Base-by-base conservation (phyloP, 179 eudicot genomes). In the Drosera spatulata region DNA sequence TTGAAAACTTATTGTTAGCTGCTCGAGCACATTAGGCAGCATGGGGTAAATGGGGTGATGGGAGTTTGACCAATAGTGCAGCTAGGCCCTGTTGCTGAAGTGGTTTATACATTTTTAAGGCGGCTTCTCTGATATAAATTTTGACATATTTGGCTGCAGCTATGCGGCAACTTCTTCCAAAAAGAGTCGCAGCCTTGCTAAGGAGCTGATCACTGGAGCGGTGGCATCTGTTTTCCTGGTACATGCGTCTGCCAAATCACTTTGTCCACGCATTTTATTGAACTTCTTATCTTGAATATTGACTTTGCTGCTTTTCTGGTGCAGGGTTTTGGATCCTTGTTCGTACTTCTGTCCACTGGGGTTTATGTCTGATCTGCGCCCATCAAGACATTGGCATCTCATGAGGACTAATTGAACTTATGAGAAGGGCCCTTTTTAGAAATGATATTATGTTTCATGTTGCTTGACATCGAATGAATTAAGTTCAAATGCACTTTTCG, bases 241-340 rank as follows among this genome's bases (percentile, higher is more conserved):
- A 78, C 15, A 69, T 38, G 41, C 2, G 41, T 51, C 11, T 53
- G 4, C 41, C 13, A 11, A 22, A 8, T 44, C 33, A 22, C 33
- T 22, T 22, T 22, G 33, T 22, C 0, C 1, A 0, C 1, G 33
- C 33, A 22, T 22, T 22, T 22, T 22, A 22, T 22, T 22, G 1
- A 22, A 5, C 37, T 1, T 41, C 33, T 1, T 3, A 13, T 15
- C 1, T 37, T 33, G 14, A 39, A 4, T 7, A 11, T 38, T 13
- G 7, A 4, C 56, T 22, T 1, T 40, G 5, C 41, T 39, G 44
- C 37, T n/a, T 64, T 15, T 62, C 2, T 50, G 62, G 41, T 67
- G 79, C 96, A 94, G 99, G 99, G 99, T 62, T 94, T 94, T 67
- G 97, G 99, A 56, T 90, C 99, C 51, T 79, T 94, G 79, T 90